Evolutionary conservation across 2,329 filamentous ascomycete species (phyloP), one percentile per base, ranked within the genome.

Genomic region (Arthrobotrys sphaeroides): DNA sequence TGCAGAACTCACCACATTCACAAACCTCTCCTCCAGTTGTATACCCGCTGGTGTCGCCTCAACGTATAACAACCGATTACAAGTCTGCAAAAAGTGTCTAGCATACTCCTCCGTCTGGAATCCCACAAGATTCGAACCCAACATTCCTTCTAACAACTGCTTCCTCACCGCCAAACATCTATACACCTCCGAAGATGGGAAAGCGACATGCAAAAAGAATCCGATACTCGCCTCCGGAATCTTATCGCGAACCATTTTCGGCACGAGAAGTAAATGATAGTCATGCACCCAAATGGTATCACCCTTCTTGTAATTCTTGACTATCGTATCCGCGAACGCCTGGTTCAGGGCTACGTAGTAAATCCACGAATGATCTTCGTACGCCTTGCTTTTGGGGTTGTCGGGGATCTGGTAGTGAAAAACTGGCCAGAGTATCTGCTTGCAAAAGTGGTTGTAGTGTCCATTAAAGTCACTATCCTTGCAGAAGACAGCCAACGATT

Each of bases 351-450:
- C 92, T 81, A 93, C 91, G 80, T 98, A 98, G 84, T 92, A 96
- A 79, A 93, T 88, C 93, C 94, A 98, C 0, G 94, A 97, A 83
- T 98, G 94, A 79, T 98, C 94, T 82, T 96, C 91, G 82, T 97
- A 98, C 0, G 94, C 94, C 28, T 98, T 98, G 88, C 93, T 97
- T 86, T 97, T 97, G 24, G 94, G 94, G 81, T 96, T 96, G 81
- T 98, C 95, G 0, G 94, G 95, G 73, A 98, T 96, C 83, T 97
- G 94, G 82, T 98, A 98, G 83, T 98, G 94, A 83, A 98, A 96
- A 74, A 97, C 94, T 0, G 94, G 94, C 94, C 94, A 98, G 5
- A 98, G 86, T 66, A 98, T 97, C 81, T 94, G 93, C 84, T 98
- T 98, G 89, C 94, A 97, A 82, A 95, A 98, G 83, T 97, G 94